phyloP scores from a whole-genome alignment of 805 yeast species.

The Kurtzmaniella cleridarum region DNA sequence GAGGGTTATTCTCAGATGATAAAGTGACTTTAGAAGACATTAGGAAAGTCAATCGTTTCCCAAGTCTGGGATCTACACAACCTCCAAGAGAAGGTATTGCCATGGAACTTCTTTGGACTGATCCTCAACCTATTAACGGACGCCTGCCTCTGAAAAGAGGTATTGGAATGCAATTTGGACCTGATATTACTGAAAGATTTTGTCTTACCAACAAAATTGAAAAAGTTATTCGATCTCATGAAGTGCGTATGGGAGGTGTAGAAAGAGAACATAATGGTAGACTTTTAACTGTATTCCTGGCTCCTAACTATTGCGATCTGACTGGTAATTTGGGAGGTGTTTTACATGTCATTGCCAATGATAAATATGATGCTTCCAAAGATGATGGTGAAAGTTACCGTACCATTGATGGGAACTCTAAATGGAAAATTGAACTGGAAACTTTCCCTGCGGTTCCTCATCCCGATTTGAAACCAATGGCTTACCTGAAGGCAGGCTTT shows the following conservation, averaged over 20 bases:
- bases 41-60: conserved; percentile 63
- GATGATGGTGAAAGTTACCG: conserved; percentile 41
- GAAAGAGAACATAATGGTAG: conserved; percentile 82
- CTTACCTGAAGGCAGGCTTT: conserved; percentile 52
- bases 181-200: conserved; percentile 82
- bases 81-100: conserved; percentile 90
- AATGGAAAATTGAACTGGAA: conserved; percentile 45
- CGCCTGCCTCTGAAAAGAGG: conserved; percentile 90
- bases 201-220: conserved; percentile 65
- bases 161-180: conserved; percentile 93
- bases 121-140: conserved; percentile 78
- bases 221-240: conserved; percentile 89
- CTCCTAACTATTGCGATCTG: conserved; percentile 94
- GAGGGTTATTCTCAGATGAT: conserved; percentile 85
- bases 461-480: conserved; percentile 93
- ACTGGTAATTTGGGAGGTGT: conserved; percentile 91
- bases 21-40: conserved; percentile 68
- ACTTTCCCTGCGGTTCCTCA: conserved; percentile 82
- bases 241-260: conserved; percentile 88
- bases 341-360: conserved; percentile 57
- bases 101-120: conserved; percentile 97
- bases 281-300: conserved; percentile 91
- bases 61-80: conserved; percentile 47
- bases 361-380: conserved; percentile 39
- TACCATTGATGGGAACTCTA: conserved; percentile 33